Percentiles rank a stretch among this genome's conserved stretches.
These are phyloP conservation scores for Phytophthora europaea DNA, from an alignment of 352 stramenopile species.

Conservation along the genomic window DNA sequence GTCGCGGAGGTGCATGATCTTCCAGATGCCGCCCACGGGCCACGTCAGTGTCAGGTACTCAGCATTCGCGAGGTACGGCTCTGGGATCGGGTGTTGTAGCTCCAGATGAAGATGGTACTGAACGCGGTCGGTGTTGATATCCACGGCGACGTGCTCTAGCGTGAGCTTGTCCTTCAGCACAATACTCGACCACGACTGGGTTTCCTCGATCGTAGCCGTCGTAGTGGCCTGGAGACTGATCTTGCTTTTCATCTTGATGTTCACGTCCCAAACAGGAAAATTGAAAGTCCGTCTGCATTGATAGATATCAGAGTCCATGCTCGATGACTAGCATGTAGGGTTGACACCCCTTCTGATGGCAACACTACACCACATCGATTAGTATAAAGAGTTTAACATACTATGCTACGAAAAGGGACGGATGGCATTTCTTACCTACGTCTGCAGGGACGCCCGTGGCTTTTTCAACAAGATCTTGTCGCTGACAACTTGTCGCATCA, in stretches of 20 bases:
- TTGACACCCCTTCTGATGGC: slow-evolving; percentile 16
- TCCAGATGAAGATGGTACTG: slow-evolving; percentile 62
- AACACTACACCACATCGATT: not conserved
- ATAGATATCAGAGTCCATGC: not conserved
- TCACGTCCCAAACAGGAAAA: not conserved
- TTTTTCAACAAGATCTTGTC: slow-evolving; percentile 2
- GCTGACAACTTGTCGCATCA: slow-evolving; percentile 4
- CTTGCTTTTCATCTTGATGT: slow-evolving; percentile 1
- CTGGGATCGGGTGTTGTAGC: slow-evolving; percentile 49
- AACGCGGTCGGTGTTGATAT: slow-evolving; percentile 55
- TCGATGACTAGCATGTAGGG: slow-evolving; percentile 19
- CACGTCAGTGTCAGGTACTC: slow-evolving; percentile 61
- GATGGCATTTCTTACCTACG: slow-evolving; percentile 38
- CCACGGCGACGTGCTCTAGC: slow-evolving; percentile 56
- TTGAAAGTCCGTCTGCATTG: slow-evolving; percentile 2
- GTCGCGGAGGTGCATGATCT: slow-evolving; percentile 45
- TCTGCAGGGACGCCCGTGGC: not conserved
- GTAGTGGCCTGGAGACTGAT: slow-evolving; percentile 3
- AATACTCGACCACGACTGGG: slow-evolving; percentile 57
- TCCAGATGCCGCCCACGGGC: slow-evolving; percentile 64
- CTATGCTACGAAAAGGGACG: not conserved
- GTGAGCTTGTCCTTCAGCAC: slow-evolving; percentile 51
- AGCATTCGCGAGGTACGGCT: slow-evolving; percentile 37
- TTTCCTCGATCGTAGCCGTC: slow-evolving; percentile 35
- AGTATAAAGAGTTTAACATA: not conserved